Evolutionary conservation across 805 yeast genomes (phyloP).

Genomic region (Metschnikowia corniflorae): DNA sequence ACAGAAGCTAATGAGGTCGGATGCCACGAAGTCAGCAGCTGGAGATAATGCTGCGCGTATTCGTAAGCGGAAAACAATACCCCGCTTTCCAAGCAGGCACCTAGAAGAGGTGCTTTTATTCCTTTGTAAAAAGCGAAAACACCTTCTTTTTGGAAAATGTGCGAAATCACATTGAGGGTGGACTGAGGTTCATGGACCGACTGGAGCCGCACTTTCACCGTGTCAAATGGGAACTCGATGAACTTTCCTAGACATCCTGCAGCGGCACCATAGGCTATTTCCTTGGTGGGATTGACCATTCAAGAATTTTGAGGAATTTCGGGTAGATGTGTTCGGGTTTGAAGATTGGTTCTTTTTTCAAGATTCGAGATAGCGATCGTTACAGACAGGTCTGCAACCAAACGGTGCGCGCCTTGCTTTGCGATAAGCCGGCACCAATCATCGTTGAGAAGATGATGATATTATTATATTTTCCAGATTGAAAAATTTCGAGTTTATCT

Average conservation of each 20-base stretch:
- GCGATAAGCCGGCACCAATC: background rate
- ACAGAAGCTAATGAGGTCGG: constrained; percentile 10
- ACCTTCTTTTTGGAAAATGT: constrained; percentile 69
- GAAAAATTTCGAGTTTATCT: background rate
- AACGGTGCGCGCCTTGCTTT: background rate
- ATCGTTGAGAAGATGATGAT: background rate
- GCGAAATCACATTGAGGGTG: constrained; percentile 60
- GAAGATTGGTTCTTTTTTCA: background rate
- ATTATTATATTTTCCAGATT: background rate
- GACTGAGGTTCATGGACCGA: constrained; percentile 45
- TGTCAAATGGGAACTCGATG: constrained; percentile 90
- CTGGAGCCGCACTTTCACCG: constrained; percentile 83
- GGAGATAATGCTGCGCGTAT: constrained; percentile 17
- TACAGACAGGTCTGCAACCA: constrained; percentile 4
- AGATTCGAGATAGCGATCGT: background rate
- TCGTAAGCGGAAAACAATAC: constrained; percentile 69
- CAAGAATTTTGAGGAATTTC: background rate
- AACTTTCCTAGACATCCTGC: constrained; percentile 84
- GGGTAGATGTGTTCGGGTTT: background rate
- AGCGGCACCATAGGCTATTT: constrained; percentile 47
- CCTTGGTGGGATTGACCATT: constrained; percentile 28
- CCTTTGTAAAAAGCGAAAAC: constrained; percentile 65
- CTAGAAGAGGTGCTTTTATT: constrained; percentile 73
- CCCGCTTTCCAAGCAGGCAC: constrained; percentile 89
- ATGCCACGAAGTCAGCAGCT: constrained; percentile 3